These are phyloP conservation scores for Phytophthora cryptogea DNA, from an alignment of 352 stramenopile genomes.

Conservation along the genomic window DNA sequence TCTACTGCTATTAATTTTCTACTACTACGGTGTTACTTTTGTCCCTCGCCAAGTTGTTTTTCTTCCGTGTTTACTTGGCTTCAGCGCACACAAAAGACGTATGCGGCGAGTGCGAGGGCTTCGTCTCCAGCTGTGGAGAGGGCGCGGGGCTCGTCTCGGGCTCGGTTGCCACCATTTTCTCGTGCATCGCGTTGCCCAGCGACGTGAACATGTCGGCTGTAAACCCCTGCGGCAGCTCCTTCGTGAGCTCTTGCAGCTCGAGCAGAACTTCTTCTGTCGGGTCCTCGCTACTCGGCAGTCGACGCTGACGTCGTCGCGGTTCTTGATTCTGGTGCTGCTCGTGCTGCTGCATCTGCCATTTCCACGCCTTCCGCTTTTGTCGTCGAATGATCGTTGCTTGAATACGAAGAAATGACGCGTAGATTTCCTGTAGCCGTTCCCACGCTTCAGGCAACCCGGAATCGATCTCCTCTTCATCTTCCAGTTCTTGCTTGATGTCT, in stretches of 20 bases:
- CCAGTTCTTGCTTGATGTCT: slow-evolving; percentile 31
- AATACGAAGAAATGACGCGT: slow-evolving; percentile 48
- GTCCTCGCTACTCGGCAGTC: slow-evolving; percentile 28
- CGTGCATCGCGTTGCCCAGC: slow-evolving; percentile 56
- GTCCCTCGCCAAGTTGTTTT: slow-evolving; percentile 15
- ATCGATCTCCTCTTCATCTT: slow-evolving; percentile 27
- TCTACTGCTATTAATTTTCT: slow-evolving; percentile 4
- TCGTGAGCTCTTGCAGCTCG: slow-evolving; percentile 43
- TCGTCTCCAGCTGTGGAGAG: slow-evolving; percentile 20
- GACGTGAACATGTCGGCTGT: slow-evolving; percentile 68
- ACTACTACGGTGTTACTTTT: slow-evolving; percentile 14
- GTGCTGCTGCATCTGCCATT: slow-evolving; percentile 24
- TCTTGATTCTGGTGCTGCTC: slow-evolving; percentile 17
- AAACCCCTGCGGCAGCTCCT: slow-evolving; percentile 53
- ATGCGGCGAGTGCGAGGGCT: background rate
- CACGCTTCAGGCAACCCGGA: slow-evolving; percentile 26
- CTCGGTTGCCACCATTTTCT: slow-evolving; percentile 24
- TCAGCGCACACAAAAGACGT: slow-evolving; percentile 1
- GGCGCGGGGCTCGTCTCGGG: slow-evolving; percentile 9
- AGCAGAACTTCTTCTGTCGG: slow-evolving; percentile 34
- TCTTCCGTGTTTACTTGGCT: slow-evolving; percentile 15
- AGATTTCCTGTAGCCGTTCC: slow-evolving; percentile 42
- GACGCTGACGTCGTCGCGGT: slow-evolving; percentile 16
- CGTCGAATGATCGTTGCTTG: slow-evolving; percentile 41
- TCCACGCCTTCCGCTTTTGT: slow-evolving; percentile 22